Evolutionary conservation across 2,329 filamentous ascomycete genomes (phyloP).

Genomic region (Sporothrix variecibatus): DNA sequence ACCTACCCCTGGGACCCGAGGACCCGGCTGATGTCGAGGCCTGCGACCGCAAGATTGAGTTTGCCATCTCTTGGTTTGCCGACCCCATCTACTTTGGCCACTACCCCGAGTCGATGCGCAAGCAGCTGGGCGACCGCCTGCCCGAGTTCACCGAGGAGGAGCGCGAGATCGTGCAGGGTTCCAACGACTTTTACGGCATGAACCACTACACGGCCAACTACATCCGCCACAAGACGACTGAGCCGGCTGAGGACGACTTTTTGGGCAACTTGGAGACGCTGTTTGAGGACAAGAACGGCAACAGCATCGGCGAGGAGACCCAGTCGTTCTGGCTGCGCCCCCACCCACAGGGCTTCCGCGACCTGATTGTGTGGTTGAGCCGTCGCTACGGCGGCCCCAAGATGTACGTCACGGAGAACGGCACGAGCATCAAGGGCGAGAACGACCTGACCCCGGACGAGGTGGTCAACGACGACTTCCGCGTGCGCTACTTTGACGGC

Average conservation of each 20-base stretch:
- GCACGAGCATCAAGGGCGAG: slow-evolving; percentile 80
- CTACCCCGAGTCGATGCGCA: slow-evolving; percentile 81
- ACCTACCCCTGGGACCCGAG: slow-evolving; percentile 79
- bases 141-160: slow-evolving; percentile 75
- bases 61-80: slow-evolving; percentile 84
- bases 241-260: slow-evolving; percentile 66
- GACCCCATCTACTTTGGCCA: slow-evolving; percentile 84
- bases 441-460: slow-evolving; percentile 70
- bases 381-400: slow-evolving; percentile 73
- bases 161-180: slow-evolving; percentile 72
- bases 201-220: slow-evolving; percentile 93
- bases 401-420: slow-evolving; percentile 89
- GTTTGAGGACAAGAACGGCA: slow-evolving; percentile 69
- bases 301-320: slow-evolving; percentile 77
- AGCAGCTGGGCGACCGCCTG: slow-evolving; percentile 76
- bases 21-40: slow-evolving; percentile 76
- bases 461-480: slow-evolving; percentile 80
- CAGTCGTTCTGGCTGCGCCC: slow-evolving; percentile 81
- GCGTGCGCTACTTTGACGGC: slow-evolving; percentile 73
- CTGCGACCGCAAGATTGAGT: slow-evolving; percentile 79
- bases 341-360: slow-evolving; percentile 73
- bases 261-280: slow-evolving; percentile 74
- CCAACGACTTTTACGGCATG: slow-evolving; percentile 93
- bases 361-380: slow-evolving; percentile 74
- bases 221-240: slow-evolving; percentile 69